Evolutionary conservation across 495 filamentous ascomycete genomes (phyloP), one percentile per base, ranked within the genome.

Genomic region (Penicillium angulare): DNA sequence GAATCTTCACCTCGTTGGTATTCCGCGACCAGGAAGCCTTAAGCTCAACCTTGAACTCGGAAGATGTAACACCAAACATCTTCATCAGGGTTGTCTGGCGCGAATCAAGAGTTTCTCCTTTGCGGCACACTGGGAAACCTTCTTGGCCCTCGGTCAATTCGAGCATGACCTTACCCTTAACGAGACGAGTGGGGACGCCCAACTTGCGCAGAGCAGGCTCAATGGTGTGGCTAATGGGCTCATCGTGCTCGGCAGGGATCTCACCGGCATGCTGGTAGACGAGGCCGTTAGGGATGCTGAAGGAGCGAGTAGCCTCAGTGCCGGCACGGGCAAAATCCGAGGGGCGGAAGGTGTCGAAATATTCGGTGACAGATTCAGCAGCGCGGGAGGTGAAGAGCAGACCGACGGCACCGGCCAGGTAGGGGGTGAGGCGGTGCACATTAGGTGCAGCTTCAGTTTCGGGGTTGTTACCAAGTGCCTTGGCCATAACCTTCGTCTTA

Each of bases 401-500:
- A 39, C 93, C 93, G 53, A 96, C 89, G 50, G 86, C 84, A 56
- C 93, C 93, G 52, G 74, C 67, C 8, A 98, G 79, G 74, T 87
- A 80, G n/a, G 76, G 70, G 3, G 81, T 73, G 34, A 98, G 84
- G 34, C 71, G 68, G 68, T 83, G 76, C 60, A 92, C 78, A 61
- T 86, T 84, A 38, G 84, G 79, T 56, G 87, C 86, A 69, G 88
- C 83, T 70, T 90, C 88, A 59, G 83, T 82, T 61, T 89, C 88
- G 56, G 83, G 74, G 49, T 72, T 84, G 35, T 76, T 74, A 57
- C 92, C 92, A 9, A 98, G 86, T 43, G 93, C 90, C 72, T 89
- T 86, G 50, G 89, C 86, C 87, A 96, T 97, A 62, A 97, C 91
- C 75, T 97, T 97, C 39, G 92, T 97, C 71, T 97, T 97, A 68